These are phyloP conservation scores for Fusarium sp. DNA, from an alignment of 2,329 filamentous ascomycete species.

Conservation along the genomic window DNA sequence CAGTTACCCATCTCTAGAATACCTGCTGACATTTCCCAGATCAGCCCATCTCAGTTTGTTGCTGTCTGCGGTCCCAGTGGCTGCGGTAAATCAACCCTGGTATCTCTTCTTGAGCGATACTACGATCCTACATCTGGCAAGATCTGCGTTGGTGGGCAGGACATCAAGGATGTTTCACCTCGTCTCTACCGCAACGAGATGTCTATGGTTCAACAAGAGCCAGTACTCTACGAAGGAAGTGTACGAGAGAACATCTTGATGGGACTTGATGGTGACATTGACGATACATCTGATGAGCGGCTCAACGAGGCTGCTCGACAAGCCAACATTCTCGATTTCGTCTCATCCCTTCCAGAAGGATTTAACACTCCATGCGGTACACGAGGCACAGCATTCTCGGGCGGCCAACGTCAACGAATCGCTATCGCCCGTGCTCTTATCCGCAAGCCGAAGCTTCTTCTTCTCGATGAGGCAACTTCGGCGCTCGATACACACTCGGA, in stretches of 20 bases:
- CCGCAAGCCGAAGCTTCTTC: constrained; percentile 66
- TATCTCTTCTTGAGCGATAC: constrained; percentile 59
- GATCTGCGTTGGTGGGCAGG: constrained; percentile 40
- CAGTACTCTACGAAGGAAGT: constrained; percentile 55
- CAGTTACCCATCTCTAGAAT: accelerated
- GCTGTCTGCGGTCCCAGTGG: constrained; percentile 66
- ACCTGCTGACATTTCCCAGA: constrained; percentile 38
- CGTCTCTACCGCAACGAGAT: constrained; percentile 45
- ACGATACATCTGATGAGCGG: constrained; percentile 24
- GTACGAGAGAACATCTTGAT: constrained; percentile 64
- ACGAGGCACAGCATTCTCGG: constrained; percentile 68
- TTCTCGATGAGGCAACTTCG: constrained; percentile 72
- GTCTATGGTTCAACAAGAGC: constrained; percentile 52
- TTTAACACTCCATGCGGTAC: constrained; percentile 68
- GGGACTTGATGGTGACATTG: constrained; percentile 44
- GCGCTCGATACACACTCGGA: constrained; percentile 68
- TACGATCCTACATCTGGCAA: constrained; percentile 48
- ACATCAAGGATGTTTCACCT: constrained; percentile 39
- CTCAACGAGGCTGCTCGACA: constrained; percentile 55
- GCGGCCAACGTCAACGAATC: constrained; percentile 72
- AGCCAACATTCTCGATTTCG: constrained; percentile 58
- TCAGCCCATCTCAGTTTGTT: constrained; percentile 49
- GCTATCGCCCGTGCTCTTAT: constrained; percentile 73
- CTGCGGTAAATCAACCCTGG: constrained; percentile 67
- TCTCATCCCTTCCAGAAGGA: constrained; percentile 47